Conservation (phyloP, 2,329 filamentous ascomycete genomes). For the Nemania diffusa region DNA sequence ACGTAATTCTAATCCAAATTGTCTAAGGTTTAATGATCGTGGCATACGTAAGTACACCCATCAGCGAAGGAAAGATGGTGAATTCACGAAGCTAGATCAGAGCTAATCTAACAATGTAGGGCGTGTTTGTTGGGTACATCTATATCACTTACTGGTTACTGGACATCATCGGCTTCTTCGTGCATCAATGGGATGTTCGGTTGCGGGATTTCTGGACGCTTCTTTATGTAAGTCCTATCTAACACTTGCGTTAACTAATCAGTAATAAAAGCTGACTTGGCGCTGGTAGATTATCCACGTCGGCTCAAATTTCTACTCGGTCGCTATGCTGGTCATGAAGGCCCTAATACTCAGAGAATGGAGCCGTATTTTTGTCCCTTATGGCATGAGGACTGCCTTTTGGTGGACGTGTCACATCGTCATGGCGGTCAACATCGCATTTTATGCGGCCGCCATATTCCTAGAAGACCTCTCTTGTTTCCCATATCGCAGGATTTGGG, state of each 20-base stretch:
- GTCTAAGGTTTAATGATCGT: conserved; percentile 3
- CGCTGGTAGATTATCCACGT: conserved; percentile 27
- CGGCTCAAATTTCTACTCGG: conserved; percentile 22
- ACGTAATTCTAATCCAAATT: background rate
- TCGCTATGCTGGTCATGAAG: conserved; percentile 28
- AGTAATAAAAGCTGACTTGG: background rate
- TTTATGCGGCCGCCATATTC: conserved; percentile 40
- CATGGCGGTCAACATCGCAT: conserved; percentile 38
- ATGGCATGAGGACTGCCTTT: conserved; percentile 35
- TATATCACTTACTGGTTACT: conserved; percentile 11
- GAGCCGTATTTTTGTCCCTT: conserved; percentile 38
- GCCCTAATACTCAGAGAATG: conserved; percentile 37
- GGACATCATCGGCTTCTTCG: conserved; percentile 31
- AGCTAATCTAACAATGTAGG: conserved; percentile 4
- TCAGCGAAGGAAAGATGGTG: background rate
- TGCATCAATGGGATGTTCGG: conserved; percentile 40
- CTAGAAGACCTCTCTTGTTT: conserved; percentile 45
- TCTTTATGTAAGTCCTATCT: background rate
- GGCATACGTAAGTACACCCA: conserved; percentile 22
- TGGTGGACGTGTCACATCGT: conserved; percentile 39
- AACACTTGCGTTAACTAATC: background rate
- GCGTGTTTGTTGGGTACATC: conserved; percentile 8
- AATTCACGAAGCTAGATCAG: background rate
- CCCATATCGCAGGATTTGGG: conserved; percentile 45
- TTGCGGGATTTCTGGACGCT: conserved; percentile 22